phyloP scores from a whole-genome alignment of 768 basidiomycete genomes.

The Termitomyces sp. region DNA sequence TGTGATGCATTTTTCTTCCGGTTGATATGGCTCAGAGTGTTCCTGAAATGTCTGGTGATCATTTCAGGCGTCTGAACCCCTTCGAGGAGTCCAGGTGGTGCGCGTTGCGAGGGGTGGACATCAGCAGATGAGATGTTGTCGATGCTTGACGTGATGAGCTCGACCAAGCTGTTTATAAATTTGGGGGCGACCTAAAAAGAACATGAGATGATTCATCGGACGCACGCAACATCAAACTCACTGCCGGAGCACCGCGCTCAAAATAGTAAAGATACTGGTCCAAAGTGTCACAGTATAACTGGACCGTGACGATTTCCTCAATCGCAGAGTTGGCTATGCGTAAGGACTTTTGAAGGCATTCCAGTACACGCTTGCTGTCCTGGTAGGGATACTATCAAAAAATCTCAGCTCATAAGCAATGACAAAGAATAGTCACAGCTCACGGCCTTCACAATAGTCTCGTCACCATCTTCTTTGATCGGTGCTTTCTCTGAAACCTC shows the following conservation, averaged over 20 bases:
- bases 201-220: not conserved
- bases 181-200: conserved; percentile 76
- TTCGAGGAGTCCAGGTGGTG: conserved; percentile 86
- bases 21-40: conserved; percentile 81
- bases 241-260: conserved; percentile 87
- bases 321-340: conserved; percentile 95
- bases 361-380: conserved; percentile 95
- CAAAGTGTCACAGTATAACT: conserved; percentile 92
- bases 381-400: conserved; percentile 67
- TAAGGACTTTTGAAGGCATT: conserved; percentile 95
- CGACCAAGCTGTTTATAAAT: conserved; percentile 94
- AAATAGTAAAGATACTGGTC: conserved; percentile 97
- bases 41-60: conserved; percentile 91
- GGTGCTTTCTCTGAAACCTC: conserved; percentile 31
- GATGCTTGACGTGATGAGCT: conserved; percentile 91
- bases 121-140: conserved; percentile 87
- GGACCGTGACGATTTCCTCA: conserved; percentile 94
- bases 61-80: conserved; percentile 91
- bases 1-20: conserved; percentile 54
- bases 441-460: conserved; percentile 46
- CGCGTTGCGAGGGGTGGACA: conserved; percentile 82
- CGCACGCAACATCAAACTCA: conserved; percentile 33
- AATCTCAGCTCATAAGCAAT: not conserved
- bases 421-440: conserved; percentile 19
- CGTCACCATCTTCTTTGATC: conserved; percentile 35